Conservation (phyloP, 2,329 filamentous ascomycete species). For the Scortechinia acanthostroma region DNA sequence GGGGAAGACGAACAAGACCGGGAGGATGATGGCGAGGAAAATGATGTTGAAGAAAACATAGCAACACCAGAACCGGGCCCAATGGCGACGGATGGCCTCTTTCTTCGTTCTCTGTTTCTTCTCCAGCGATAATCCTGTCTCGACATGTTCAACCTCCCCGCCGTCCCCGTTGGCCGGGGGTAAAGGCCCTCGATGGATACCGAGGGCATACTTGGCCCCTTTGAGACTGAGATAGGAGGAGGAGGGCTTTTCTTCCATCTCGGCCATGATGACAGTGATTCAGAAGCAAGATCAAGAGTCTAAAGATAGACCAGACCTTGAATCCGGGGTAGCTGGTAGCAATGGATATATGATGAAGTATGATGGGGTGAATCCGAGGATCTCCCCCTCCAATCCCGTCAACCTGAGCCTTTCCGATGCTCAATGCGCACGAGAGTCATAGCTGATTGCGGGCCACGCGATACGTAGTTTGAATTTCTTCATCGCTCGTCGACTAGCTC, state of each 20-base stretch:
- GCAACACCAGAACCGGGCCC: conserved; percentile 30
- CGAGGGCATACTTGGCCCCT: background rate
- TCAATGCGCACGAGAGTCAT: no score
- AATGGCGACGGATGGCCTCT: conserved; percentile 30
- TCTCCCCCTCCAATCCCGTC: no score
- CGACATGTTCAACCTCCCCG: background rate
- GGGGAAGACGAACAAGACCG: conserved; percentile 28
- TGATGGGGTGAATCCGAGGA: no score
- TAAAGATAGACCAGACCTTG: no score
- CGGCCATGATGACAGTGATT: background rate
- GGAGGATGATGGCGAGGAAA: conserved; percentile 33
- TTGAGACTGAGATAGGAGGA: background rate
- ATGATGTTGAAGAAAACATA: conserved; percentile 30
- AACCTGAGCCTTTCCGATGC: no score
- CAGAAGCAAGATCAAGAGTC: background rate
- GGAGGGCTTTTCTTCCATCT: background rate
- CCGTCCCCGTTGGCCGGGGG: background rate
- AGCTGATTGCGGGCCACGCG: no score
- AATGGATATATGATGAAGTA: no score
- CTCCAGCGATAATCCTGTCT: background rate
- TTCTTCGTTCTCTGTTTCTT: background rate
- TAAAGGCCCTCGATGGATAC: background rate
- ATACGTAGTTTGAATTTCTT: no score
- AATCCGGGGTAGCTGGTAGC: no score
- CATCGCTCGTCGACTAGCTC: no score